Conservation (phyloP, 148 eudicot genomes). For the Silene conica region DNA sequence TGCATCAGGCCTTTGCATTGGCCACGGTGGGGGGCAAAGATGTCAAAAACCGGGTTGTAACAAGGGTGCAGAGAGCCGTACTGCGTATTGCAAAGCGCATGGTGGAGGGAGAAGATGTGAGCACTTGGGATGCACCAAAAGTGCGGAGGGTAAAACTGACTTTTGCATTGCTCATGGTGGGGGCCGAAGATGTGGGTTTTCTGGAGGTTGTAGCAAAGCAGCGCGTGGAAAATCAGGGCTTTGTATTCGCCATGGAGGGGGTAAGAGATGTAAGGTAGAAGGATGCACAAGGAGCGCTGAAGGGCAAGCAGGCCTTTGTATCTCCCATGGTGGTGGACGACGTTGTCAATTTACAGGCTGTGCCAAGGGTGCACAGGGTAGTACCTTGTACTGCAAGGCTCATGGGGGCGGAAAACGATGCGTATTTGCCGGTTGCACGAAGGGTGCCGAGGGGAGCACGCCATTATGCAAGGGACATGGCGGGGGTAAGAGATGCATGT, state of each 20-base stretch:
- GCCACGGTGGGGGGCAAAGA: constrained; percentile 93
- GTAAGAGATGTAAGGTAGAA: constrained; percentile 79
- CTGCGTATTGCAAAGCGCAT: constrained; percentile 89
- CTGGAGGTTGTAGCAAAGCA: constrained; percentile 74
- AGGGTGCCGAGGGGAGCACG: constrained; percentile 97
- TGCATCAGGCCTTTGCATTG: constrained; percentile 79
- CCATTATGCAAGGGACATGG: constrained; percentile 96
- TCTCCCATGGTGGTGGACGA: constrained; percentile 94
- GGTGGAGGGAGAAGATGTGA: constrained; percentile 95
- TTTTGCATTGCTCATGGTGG: constrained; percentile 95
- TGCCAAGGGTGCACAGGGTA: constrained; percentile 85
- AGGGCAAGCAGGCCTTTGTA: constrained; percentile 87
- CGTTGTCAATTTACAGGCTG: constrained; percentile 67
- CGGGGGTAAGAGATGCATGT: constrained; percentile 86
- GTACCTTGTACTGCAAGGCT: constrained; percentile 80
- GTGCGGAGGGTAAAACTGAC: constrained; percentile 91
- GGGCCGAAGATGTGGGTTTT: constrained; percentile 64
- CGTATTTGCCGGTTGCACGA: constrained; percentile 74
- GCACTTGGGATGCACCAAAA: constrained; percentile 83
- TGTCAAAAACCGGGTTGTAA: constrained; percentile 89
- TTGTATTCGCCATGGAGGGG: constrained; percentile 92
- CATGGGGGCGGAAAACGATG: constrained; percentile 98
- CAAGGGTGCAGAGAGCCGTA: constrained; percentile 88
- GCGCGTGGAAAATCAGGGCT: constrained; percentile 96
- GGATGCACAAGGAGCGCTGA: constrained; percentile 86